Conservation (phyloP, 805 yeast species). For the Tetrapisispora nanseiensis region DNA sequence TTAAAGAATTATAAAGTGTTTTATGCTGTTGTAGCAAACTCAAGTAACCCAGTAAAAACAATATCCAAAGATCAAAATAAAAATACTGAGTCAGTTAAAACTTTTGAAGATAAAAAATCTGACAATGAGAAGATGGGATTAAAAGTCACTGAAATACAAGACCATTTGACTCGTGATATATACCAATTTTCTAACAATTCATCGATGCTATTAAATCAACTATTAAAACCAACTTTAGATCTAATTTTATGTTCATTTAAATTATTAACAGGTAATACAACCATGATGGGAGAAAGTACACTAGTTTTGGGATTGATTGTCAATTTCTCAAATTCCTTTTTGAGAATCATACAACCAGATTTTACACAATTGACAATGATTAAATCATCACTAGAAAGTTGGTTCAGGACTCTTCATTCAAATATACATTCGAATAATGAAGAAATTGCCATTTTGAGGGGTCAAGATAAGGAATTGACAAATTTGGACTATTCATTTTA, state of each 20-base stretch:
- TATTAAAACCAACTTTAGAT: conserved; percentile 76
- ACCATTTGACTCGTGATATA: conserved; percentile 58
- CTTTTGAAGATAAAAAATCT: background rate
- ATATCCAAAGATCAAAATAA: background rate
- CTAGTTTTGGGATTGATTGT: conserved; percentile 70
- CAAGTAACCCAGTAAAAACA: background rate
- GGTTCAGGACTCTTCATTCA: conserved; percentile 73
- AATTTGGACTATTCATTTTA: conserved; percentile 72
- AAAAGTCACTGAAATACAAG: conserved; percentile 18
- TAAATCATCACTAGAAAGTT: conserved; percentile 74
- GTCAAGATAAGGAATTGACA: conserved; percentile 71
- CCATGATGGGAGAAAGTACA: conserved; percentile 58
- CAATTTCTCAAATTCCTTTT: conserved; percentile 63
- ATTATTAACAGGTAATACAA: conserved; percentile 41
- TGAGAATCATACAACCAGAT: conserved; percentile 78
- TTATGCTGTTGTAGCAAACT: conserved; percentile 19
- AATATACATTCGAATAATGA: conserved; percentile 70
- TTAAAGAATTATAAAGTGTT: conserved; percentile 43
- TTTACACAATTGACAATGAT: conserved; percentile 72
- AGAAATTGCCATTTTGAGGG: conserved; percentile 78
- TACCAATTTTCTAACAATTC: conserved; percentile 62
- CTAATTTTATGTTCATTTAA: conserved; percentile 72
- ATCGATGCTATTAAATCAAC: conserved; percentile 69
- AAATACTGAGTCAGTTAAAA: background rate
- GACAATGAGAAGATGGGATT: background rate